Evolutionary conservation across 192 early-diverging fungal genomes (phyloP).

Genomic region (Backusella australiensis): DNA sequence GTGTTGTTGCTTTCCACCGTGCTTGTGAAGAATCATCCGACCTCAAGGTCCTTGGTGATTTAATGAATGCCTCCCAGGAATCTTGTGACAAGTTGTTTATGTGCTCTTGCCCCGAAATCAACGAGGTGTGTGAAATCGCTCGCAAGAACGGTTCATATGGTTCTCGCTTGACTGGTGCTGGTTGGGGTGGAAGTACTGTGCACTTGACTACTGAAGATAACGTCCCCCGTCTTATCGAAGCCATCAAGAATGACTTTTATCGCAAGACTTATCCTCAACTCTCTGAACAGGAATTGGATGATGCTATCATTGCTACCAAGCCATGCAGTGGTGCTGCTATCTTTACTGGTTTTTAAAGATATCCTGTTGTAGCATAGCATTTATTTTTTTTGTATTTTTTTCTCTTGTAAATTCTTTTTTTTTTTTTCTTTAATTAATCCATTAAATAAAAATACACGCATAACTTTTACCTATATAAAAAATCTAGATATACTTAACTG

Average conservation of each 20-base stretch:
- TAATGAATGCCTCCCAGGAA: constrained; percentile 89
- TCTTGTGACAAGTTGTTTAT: constrained; percentile 81
- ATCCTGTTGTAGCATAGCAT: background rate
- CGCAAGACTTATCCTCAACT: constrained; percentile 50
- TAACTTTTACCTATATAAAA: background rate
- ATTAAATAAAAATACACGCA: constrained; percentile 1
- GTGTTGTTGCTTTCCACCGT: constrained; percentile 74
- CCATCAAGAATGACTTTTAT: constrained; percentile 68
- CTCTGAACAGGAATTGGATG: constrained; percentile 42
- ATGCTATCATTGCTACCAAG: constrained; percentile 51
- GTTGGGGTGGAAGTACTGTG: constrained; percentile 89
- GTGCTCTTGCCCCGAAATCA: constrained; percentile 82
- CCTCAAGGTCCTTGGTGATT: constrained; percentile 61
- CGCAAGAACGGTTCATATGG: constrained; percentile 71
- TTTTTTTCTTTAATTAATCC: background rate
- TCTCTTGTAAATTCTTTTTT: background rate
- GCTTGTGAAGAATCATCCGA: constrained; percentile 45
- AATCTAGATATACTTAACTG: background rate
- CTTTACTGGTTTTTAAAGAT: constrained; percentile 33
- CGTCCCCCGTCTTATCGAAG: constrained; percentile 58
- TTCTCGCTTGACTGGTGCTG: constrained; percentile 89
- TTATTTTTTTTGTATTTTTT: background rate
- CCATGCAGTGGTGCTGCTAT: constrained; percentile 45
- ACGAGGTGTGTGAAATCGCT: constrained; percentile 69
- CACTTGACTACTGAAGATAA: constrained; percentile 65